A percentile compares a stretch with the other conserved stretches of the same genome.
phyloP scores from a whole-genome alignment of 2,329 filamentous ascomycete genomes.

The Ciborinia camelliae region DNA sequence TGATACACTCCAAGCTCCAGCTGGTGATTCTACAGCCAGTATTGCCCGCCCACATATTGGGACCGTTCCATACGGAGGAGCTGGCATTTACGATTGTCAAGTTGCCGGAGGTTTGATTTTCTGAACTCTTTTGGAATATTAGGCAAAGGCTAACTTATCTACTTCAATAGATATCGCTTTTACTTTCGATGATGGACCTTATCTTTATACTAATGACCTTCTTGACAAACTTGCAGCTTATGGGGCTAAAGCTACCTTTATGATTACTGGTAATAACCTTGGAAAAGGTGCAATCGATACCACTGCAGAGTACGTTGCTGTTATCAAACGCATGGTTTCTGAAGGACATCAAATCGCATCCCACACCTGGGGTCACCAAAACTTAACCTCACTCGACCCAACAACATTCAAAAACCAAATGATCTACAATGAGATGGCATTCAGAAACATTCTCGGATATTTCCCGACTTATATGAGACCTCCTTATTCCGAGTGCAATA shows the following conservation, averaged over 20 bases:
- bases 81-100: slow-evolving; percentile 54
- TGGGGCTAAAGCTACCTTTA: slow-evolving; percentile 61
- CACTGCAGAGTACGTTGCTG: slow-evolving; percentile 45
- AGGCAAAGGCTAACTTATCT: neutral
- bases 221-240: slow-evolving; percentile 58
- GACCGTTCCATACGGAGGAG: slow-evolving; percentile 52
- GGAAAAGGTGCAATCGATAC: slow-evolving; percentile 38
- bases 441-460: slow-evolving; percentile 53
- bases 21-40: slow-evolving; percentile 53
- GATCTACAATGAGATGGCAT: slow-evolving; percentile 52
- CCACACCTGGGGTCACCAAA: slow-evolving; percentile 54
- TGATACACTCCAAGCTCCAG: slow-evolving; percentile 48
- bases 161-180: slow-evolving; percentile 51
- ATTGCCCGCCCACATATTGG: slow-evolving; percentile 51
- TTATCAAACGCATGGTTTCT: slow-evolving; percentile 42
- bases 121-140: neutral
- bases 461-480: slow-evolving; percentile 53
- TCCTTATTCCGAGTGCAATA: slow-evolving; percentile 46
- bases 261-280: slow-evolving; percentile 55
- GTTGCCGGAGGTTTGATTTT: slow-evolving; percentile 44
- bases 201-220: slow-evolving; percentile 50
- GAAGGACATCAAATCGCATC: slow-evolving; percentile 57
- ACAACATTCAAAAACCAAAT: slow-evolving; percentile 47
- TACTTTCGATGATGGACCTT: slow-evolving; percentile 67
- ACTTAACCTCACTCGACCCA: slow-evolving; percentile 44